Percentiles rank a stretch among this genome's conserved stretches.
Conservation (phyloP, 345 rosid genomes). For the Raphanus raphanistrum region DNA sequence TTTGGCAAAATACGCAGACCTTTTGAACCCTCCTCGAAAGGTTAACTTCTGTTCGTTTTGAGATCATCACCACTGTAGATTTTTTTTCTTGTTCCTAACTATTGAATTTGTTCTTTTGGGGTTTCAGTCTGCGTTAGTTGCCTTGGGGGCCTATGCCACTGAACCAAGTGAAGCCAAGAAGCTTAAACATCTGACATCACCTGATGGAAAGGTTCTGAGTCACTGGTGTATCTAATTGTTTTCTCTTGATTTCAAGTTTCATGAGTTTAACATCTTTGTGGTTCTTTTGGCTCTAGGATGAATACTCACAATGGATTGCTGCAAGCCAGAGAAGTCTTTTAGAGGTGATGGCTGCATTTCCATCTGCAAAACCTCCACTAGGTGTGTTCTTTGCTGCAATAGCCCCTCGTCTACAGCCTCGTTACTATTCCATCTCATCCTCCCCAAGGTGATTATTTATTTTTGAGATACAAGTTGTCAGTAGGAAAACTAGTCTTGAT, state of each 20-base stretch:
- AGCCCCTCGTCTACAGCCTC: conserved; percentile 85
- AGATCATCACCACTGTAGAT: not conserved
- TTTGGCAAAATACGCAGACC: conserved; percentile 70
- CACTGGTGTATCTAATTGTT: not conserved
- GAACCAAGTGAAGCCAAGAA: conserved; percentile 76
- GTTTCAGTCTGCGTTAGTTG: conserved; percentile 78
- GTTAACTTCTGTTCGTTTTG: conserved; percentile 37
- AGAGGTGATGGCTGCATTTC: conserved; percentile 91
- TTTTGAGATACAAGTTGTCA: not conserved
- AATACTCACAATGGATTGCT: conserved; percentile 85
- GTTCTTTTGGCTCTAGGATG: conserved; percentile 52
- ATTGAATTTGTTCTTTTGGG: not conserved
- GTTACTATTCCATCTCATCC: conserved; percentile 94
- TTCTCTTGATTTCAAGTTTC: not conserved
- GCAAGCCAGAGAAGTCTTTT: conserved; percentile 90
- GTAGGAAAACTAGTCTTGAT: not conserved
- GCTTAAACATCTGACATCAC: conserved; percentile 60
- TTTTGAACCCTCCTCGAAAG: conserved; percentile 83
- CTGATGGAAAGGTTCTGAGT: conserved; percentile 62
- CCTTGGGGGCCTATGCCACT: conserved; percentile 87
- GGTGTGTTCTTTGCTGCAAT: conserved; percentile 96
- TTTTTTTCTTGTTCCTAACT: not conserved
- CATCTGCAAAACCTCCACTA: conserved; percentile 85
- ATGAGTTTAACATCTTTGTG: not conserved
- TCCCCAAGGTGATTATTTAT: conserved; percentile 65